Conservation (phyloP, 345 rosid species). For the Ceriops tagal region DNA sequence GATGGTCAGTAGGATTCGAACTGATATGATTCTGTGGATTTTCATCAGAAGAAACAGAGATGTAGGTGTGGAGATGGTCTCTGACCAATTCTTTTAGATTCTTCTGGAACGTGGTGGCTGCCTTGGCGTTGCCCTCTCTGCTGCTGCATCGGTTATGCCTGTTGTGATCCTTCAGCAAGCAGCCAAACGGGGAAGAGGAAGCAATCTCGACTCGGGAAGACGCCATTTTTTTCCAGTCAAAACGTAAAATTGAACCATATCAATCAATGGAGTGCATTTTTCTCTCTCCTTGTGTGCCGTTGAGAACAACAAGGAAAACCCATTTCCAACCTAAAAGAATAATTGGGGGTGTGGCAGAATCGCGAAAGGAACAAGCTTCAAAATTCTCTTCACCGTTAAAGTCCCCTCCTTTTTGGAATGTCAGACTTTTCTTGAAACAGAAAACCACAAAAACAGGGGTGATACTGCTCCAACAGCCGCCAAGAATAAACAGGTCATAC, state of each 20-base stretch:
- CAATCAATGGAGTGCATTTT: background rate
- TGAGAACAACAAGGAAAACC: background rate
- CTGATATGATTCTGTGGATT: slow-evolving; percentile 11
- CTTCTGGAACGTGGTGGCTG: slow-evolving; percentile 41
- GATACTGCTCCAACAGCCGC: background rate
- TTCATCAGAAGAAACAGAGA: slow-evolving; percentile 23
- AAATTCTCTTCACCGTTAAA: background rate
- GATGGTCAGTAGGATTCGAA: slow-evolving; percentile 1
- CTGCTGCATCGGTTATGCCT: slow-evolving; percentile 37
- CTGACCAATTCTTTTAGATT: slow-evolving; percentile 60
- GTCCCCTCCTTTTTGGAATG: slow-evolving; percentile 4
- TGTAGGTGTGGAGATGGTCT: slow-evolving; percentile 47
- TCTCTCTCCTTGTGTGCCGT: background rate
- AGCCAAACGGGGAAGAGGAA: slow-evolving; percentile 54
- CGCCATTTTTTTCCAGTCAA: slow-evolving; percentile 42
- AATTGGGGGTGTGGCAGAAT: background rate
- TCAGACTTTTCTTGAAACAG: background rate
- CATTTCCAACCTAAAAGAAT: slow-evolving; percentile 3
- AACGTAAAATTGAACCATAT: background rate
- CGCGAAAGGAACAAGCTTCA: slow-evolving; percentile 1
- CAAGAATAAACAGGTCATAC: background rate
- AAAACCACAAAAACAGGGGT: background rate
- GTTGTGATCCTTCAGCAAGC: slow-evolving; percentile 53
- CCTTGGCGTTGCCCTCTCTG: slow-evolving; percentile 38
- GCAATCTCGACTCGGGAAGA: slow-evolving; percentile 61